Evolutionary conservation across 1,139 yeast genomes (phyloP), one percentile per base, ranked within the genome.

Genomic region (Saccharomyces hybrid): DNA sequence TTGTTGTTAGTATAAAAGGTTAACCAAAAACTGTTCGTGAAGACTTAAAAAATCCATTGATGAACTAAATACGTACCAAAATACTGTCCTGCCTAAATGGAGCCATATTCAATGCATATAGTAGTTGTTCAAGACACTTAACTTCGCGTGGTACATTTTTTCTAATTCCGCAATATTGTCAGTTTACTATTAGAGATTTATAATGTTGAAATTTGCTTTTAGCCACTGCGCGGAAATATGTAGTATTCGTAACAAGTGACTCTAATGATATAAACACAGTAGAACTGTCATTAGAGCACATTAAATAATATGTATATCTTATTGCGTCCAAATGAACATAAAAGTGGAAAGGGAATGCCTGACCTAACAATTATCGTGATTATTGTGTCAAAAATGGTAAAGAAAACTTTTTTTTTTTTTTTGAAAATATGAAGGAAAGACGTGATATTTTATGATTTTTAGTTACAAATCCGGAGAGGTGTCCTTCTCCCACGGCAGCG

Each of bases 51-150:
- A 32, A 32, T n/a, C 14, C 8, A 14, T 32, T 32, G 16, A n/a
- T 32, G n/a, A 41, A 29, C 42, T 25, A 16, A 25, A 29, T 26
- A 51, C 56, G 54, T 53, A 53, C 55, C 48, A 56, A 50, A 55
- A 63, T 61, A 53, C 73, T 73, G 32, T 76, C 79, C 55, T 76
- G 77, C 64, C 73, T 76, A 53, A 75, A 76, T 16, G 79, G 79
- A 7, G 79, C 76, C 80, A 76, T 76, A 23, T 9, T 51, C 52
- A 52, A 32, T n/a, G 13, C 16, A 6, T 32, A n/a, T 32, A 32
- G 38, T 32, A n/a, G 38, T 32, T 32, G 16, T 32, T 32, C 38
- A n/a, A n/a, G 38, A 16, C 8, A 9, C 38, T 32, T 5, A 7
- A 32, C 8, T 32, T n/a, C 16, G 38, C 38, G 16, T 32, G n/a